Evolutionary conservation across 2,329 filamentous ascomycete species (phyloP).

Genomic region (Escovopsis sp.): DNA sequence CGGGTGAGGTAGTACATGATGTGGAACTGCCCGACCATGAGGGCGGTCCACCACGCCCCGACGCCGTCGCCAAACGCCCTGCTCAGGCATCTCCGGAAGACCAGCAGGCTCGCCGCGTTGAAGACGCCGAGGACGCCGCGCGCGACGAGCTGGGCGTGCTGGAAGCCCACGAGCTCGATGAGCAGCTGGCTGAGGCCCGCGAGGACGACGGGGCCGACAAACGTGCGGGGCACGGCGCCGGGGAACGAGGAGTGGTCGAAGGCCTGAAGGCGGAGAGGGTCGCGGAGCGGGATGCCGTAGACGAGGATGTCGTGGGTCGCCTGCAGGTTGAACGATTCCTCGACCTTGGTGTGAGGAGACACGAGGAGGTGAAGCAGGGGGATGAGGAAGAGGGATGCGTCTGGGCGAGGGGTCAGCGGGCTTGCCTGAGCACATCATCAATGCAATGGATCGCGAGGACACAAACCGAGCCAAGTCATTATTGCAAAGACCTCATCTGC

Average conservation of each 20-base stretch:
- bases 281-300: conserved; percentile 55
- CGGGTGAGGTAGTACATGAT: conserved; percentile 83
- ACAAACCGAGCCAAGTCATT: no score
- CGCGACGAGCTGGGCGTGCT: conserved; percentile 46
- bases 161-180: conserved; percentile 39
- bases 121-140: conserved; percentile 62
- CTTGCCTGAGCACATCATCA: conserved; percentile 1
- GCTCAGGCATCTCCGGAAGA: conserved; percentile 49
- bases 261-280: conserved; percentile 40
- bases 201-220: conserved; percentile 66
- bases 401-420: conserved; percentile 11
- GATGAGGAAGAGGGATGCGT: conserved; percentile 32
- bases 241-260: conserved; percentile 91
- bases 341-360: conserved; percentile 90
- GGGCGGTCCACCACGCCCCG: conserved; percentile 63
- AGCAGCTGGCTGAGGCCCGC: conserved; percentile 58
- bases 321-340: conserved; percentile 97
- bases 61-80: conserved; percentile 53
- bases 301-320: conserved; percentile 78
- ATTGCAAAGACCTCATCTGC: no score
- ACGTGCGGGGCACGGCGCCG: conserved; percentile 82
- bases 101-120: conserved; percentile 55
- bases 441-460: background rate
- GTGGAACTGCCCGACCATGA: conserved; percentile 82
- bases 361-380: conserved; percentile 54